A percentile compares a stretch with the other conserved stretches of the same genome.
Evolutionary conservation across 495 filamentous ascomycete genomes (phyloP).

Genomic region (Trichoderma reesei): DNA sequence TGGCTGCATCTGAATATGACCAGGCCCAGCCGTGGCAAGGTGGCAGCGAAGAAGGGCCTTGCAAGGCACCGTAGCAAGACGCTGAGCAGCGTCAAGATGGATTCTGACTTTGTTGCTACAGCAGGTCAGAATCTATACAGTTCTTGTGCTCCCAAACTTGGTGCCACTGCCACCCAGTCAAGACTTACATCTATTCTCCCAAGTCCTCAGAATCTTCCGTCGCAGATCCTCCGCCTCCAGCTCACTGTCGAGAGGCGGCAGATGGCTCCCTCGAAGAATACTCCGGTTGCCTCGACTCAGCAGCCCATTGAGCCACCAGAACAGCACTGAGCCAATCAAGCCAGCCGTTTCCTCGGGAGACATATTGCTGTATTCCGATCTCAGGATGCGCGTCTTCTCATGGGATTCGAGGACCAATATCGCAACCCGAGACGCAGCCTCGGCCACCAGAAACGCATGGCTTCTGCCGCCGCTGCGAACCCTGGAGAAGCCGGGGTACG

Average conservation of each 20-base stretch:
- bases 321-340: constrained; percentile 33
- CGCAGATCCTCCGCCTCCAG: constrained; percentile 34
- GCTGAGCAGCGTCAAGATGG: constrained; percentile 34
- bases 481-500: not conserved
- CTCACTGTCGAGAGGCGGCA: constrained; percentile 38
- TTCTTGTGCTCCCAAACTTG: too few relatives aligned
- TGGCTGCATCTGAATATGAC: constrained; percentile 53
- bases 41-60: constrained; percentile 36
- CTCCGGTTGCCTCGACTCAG: constrained; percentile 41
- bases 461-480: not conserved
- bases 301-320: constrained; percentile 54
- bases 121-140: not conserved
- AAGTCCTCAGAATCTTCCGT: constrained; percentile 26
- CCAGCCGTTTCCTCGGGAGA: constrained; percentile 40
- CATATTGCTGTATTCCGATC: not conserved
- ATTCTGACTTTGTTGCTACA: constrained; percentile 19
- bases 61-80: constrained; percentile 38
- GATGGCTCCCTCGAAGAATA: constrained; percentile 33
- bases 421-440: not conserved
- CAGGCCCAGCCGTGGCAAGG: constrained; percentile 45
- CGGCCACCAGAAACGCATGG: not conserved
- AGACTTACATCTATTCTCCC: constrained; percentile 21
- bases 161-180: too few relatives aligned
- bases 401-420: constrained; percentile 12
- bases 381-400: constrained; percentile 6